Evolutionary conservation across 2,329 filamentous ascomycete genomes (phyloP).

Genomic region (Aspergillus sp.): DNA sequence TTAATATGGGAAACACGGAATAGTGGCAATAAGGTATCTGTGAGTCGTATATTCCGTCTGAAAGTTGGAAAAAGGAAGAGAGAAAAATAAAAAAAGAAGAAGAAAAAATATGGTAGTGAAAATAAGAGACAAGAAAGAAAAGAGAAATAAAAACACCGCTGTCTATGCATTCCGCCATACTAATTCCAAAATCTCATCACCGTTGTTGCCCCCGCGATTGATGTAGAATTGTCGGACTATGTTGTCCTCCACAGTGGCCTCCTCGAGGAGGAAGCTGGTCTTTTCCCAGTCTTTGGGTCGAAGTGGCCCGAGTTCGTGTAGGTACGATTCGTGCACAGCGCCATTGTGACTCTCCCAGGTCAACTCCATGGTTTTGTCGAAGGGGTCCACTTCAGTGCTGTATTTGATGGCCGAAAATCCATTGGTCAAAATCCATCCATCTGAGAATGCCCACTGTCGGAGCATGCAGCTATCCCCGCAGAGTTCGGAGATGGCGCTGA

Average conservation of each 20-base stretch:
- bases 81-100: constrained; percentile 4
- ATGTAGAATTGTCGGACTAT: constrained; percentile 51
- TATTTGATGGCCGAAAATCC: constrained; percentile 52
- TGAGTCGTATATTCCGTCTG: not conserved
- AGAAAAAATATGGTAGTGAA: not conserved
- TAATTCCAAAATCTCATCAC: constrained; percentile 35
- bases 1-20: not conserved
- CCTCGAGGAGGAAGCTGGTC: constrained; percentile 44
- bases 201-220: constrained; percentile 33
- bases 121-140: not conserved
- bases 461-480: constrained; percentile 52
- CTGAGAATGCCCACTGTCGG: constrained; percentile 45
- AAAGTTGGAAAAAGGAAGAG: not conserved
- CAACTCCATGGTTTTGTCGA: constrained; percentile 42
- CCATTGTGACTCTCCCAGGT: constrained; percentile 45
- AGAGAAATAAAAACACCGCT: not conserved
- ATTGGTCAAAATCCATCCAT: constrained; percentile 48
- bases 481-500: constrained; percentile 43
- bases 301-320: constrained; percentile 49
- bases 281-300: constrained; percentile 40
- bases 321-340: constrained; percentile 38
- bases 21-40: not conserved
- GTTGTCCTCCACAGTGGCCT: constrained; percentile 37
- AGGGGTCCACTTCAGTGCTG: constrained; percentile 35
- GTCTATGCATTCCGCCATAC: constrained; percentile 22